These are phyloP conservation scores for Euphorbia schlechtendalii DNA, from an alignment of 441 rosid species.

Conservation along the genomic window DNA sequence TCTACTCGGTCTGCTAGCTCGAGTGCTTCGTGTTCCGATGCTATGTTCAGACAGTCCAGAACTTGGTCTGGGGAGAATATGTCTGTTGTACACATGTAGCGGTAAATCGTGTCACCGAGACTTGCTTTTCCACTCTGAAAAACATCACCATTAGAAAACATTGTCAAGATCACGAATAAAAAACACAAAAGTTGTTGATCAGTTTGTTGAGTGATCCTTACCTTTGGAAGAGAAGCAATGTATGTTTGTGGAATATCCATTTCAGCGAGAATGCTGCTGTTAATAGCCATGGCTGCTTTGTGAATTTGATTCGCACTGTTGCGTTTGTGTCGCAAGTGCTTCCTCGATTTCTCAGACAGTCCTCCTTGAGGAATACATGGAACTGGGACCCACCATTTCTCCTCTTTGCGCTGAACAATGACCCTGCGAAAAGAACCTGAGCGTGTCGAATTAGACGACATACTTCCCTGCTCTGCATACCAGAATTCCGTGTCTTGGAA, in stretches of 20 bases:
- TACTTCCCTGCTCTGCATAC: slow-evolving; percentile 93
- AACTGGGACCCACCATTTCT: slow-evolving; percentile 98
- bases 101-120: slow-evolving; percentile 75
- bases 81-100: slow-evolving; percentile 67
- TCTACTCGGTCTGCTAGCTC: slow-evolving; percentile 92
- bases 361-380: slow-evolving; percentile 83
- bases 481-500: slow-evolving; percentile 78
- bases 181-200: background rate
- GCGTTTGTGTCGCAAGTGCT: slow-evolving; percentile 73
- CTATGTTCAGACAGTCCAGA: slow-evolving; percentile 76
- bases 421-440: slow-evolving; percentile 68
- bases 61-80: slow-evolving; percentile 75
- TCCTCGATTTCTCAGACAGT: slow-evolving; percentile 64
- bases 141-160: slow-evolving; percentile 1
- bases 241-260: slow-evolving; percentile 89
- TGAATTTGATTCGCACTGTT: slow-evolving; percentile 84
- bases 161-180: background rate
- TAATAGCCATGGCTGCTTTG: slow-evolving; percentile 96
- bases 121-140: slow-evolving; percentile 77
- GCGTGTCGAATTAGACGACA: slow-evolving; percentile 56
- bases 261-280: slow-evolving; percentile 67
- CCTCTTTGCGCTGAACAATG: slow-evolving; percentile 79
- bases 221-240: slow-evolving; percentile 88
- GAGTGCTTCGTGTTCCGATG: slow-evolving; percentile 91
- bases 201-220: too few relatives aligned